Conservation (phyloP, 2,329 filamentous ascomycete species). For the Colletotrichum cereale region DNA sequence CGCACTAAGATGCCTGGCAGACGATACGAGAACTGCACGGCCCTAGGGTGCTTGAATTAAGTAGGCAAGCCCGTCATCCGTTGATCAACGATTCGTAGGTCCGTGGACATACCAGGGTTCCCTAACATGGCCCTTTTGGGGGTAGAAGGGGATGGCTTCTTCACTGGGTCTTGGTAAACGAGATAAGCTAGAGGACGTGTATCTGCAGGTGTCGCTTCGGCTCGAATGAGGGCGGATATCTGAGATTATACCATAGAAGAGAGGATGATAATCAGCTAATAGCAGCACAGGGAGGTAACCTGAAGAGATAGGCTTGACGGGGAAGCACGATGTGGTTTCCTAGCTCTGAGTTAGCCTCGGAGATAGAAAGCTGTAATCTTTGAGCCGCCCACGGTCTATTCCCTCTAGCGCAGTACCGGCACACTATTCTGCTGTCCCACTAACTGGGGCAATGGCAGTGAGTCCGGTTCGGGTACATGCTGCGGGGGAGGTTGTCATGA, state of each 20-base stretch:
- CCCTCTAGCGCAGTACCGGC: not conserved
- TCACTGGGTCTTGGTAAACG: not conserved
- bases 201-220: not conserved
- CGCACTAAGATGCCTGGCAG: not conserved
- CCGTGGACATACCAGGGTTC: not conserved
- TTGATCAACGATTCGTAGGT: conserved; percentile 9
- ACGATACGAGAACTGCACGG: conserved; percentile 9
- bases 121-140: not conserved
- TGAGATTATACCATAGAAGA: not conserved
- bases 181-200: not conserved
- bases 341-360: not conserved
- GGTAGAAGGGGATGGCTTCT: not conserved
- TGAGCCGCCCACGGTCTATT: not conserved
- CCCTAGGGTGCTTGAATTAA: not conserved
- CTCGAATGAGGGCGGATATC: not conserved
- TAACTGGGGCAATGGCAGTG: not conserved
- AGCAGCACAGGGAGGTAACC: not conserved
- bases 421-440: not conserved
- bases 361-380: not conserved
- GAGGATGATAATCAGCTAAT: not conserved
- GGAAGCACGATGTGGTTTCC: not conserved
- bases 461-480: not conserved
- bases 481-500: not conserved
- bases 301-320: conserved; percentile 10
- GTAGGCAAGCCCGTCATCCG: conserved; percentile 6